Base-by-base conservation (phyloP, 192 early-diverging fungal species). In the Rhizoclosmatium globosum region DNA sequence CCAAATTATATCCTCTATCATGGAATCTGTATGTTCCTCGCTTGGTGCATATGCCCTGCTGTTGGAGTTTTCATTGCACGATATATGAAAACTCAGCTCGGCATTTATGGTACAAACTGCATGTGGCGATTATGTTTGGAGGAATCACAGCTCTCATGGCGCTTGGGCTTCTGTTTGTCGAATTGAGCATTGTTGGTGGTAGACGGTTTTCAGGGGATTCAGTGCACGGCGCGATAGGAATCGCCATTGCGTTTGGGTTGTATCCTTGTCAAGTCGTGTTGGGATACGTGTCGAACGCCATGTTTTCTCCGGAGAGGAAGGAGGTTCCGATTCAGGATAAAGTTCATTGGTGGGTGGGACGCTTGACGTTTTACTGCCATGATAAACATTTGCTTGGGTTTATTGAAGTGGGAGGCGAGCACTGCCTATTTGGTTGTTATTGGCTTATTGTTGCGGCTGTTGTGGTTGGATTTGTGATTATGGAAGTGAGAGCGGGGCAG, bases 41-140 rank as follows among this genome's bases (percentile, higher is more conserved):
- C 82, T 53, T 84, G 83, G 83, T 47, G 58, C 42, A 66, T 85
- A 6, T 42, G 61, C 15, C 83, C 85, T 3, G 59, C 23, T 44
- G 45, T 45, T 42, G 79, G 65, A 6, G 82, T 86, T 45, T 86
- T 84, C 58, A 73, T 83, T 45, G 85, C 85, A 7, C 76, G 85
- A 48, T 84, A 79, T 74, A 7, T 86, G 15, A 86, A 86, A 60
- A 53, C 75, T 42, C 17, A 67, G 9, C 48, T 83, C 2, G 85
- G 85, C 23, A 82, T 47, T 44, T 69, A 47, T 86, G 85, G 85
- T 86, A 80, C 69, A 46, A 60, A 21, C 23, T 83, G 31, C 84
- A 85, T 73, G 46, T 81, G 17, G 64, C 62, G 11, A 48, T 82
- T 46, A 79, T 85, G 79, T 23, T 85, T 45, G 15, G 39, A 38